phyloP scores from a whole-genome alignment of 352 stramenopile genomes.

The Achlya hypogyna region DNA sequence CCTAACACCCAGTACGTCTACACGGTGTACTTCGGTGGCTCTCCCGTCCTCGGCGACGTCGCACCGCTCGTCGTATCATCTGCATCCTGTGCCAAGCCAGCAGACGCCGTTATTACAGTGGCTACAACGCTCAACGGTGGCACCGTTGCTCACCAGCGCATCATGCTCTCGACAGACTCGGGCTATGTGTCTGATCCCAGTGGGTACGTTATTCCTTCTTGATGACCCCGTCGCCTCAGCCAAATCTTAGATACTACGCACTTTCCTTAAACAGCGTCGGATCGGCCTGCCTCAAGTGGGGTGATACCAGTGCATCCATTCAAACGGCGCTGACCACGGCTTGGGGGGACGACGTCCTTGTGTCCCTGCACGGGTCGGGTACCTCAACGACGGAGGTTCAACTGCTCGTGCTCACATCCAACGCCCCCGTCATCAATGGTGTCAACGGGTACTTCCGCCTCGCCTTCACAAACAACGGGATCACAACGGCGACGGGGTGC shows the following conservation, averaged over 20 bases:
- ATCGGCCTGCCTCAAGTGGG: constrained; percentile 52
- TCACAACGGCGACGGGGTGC: constrained; percentile 44
- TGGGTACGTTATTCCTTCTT: constrained; percentile 25
- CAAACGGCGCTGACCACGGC: constrained; percentile 35
- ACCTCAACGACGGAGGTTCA: constrained; percentile 59
- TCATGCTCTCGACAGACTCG: constrained; percentile 75
- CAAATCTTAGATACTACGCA: constrained; percentile 40
- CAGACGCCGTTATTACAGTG: constrained; percentile 26
- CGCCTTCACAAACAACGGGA: constrained; percentile 44
- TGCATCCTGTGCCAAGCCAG: constrained; percentile 26
- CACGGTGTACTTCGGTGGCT: constrained; percentile 88
- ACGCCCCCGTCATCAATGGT: constrained; percentile 40
- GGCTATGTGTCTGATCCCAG: constrained; percentile 46
- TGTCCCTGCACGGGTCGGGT: constrained; percentile 47
- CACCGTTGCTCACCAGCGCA: constrained; percentile 59
- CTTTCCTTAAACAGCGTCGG: constrained; percentile 23
- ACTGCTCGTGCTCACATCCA: constrained; percentile 55
- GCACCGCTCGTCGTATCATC: constrained; percentile 25
- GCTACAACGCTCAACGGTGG: constrained; percentile 67
- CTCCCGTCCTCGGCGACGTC: constrained; percentile 76
- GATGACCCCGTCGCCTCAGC: no score
- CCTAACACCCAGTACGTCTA: constrained; percentile 75
- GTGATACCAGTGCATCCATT: constrained; percentile 35
- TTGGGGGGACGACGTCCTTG: constrained; percentile 43
- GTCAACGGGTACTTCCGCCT: constrained; percentile 48